phyloP scores from a whole-genome alignment of 805 yeast genomes.

The Metschnikowia henanensis region DNA sequence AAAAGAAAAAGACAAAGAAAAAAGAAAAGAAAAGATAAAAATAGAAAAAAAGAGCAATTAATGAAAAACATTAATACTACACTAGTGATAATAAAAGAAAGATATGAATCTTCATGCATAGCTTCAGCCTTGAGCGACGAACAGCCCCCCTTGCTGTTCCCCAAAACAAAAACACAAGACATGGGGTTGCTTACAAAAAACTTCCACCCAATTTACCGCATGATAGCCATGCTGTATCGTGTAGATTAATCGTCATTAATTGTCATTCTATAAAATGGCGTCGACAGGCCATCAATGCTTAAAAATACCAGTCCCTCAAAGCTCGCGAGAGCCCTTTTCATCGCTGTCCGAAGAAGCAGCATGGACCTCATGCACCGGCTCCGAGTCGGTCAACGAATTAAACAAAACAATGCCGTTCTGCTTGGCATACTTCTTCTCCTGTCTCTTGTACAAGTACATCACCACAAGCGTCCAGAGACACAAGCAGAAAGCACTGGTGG shows the following conservation, averaged over 20 bases:
- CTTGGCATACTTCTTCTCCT: constrained; percentile 32
- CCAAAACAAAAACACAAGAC: neutral
- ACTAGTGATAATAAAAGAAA: too few relatives aligned
- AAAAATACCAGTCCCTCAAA: neutral
- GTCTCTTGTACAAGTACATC: constrained; percentile 43
- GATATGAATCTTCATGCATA: too few relatives aligned
- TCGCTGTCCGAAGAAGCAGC: constrained; percentile 2
- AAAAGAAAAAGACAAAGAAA: too few relatives aligned
- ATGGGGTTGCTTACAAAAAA: neutral
- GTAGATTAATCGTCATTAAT: neutral
- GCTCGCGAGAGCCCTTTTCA: constrained; percentile 8
- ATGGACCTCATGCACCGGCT: constrained; percentile 10
- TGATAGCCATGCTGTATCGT: neutral
- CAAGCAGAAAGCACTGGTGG: constrained; percentile 46
- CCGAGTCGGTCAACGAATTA: constrained; percentile 24
- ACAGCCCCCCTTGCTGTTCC: too few relatives aligned
- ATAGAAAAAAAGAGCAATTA: too few relatives aligned
- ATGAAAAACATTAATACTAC: too few relatives aligned
- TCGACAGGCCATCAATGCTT: neutral
- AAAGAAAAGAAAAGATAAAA: too few relatives aligned
- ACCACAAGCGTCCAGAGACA: constrained; percentile 52
- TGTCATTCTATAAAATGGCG: neutral
- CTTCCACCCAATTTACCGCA: neutral
- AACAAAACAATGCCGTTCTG: constrained; percentile 38
- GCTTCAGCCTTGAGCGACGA: too few relatives aligned